Evolutionary conservation across 2,329 filamentous ascomycete species (phyloP), one percentile per base, ranked within the genome.

Genomic region (Pseudocercospora pini-densiflorae): DNA sequence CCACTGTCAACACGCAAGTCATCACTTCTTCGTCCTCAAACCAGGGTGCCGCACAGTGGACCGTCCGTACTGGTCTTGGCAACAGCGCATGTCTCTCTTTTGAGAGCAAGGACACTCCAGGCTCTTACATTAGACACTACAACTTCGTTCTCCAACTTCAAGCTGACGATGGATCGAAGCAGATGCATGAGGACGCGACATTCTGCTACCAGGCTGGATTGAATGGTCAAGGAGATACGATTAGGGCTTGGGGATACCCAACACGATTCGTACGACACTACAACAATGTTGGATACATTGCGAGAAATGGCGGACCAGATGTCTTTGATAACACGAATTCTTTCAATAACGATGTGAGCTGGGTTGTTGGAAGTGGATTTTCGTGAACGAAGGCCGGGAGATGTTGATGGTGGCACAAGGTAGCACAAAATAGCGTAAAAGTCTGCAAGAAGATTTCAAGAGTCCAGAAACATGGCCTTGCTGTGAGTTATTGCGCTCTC

Each of bases 101-200:
- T 68, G 88, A 90, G 77, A 87, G 86, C 0, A 77, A 75, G 10
- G 87, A 89, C 66, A 83, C 83, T 0, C 78, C 87, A 1, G 87
- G 87, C 2, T 87, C 83, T 77, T 90, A 81, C 73, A 79, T 90
- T 4, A 81, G 87, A 0, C 87, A 90, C 78, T 80, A 75, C 67
- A 73, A 84, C 76, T 90, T 88, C 60, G 80, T 23, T 29, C 83
- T 90, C 0, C 55, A 75, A 36, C 69, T 89, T 54, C 76, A 79
- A 49, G 80, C 82, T 64, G 83, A 84, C 68, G 88, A 89, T 67
- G 82, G 82, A 62, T 80, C 79, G 63, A 88, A 89, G 79, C 77
- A 79, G 60, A 88, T 89, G 77, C 43, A 77, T 3, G 87, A 90
- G 70, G 88, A 90, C 57, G 86, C 88, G 7, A 90, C 88, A 0